A percentile compares a stretch with the other conserved stretches of the same genome.
Evolutionary conservation across 2,329 filamentous ascomycete species (phyloP).

Genomic region (Penicillium olsonii): DNA sequence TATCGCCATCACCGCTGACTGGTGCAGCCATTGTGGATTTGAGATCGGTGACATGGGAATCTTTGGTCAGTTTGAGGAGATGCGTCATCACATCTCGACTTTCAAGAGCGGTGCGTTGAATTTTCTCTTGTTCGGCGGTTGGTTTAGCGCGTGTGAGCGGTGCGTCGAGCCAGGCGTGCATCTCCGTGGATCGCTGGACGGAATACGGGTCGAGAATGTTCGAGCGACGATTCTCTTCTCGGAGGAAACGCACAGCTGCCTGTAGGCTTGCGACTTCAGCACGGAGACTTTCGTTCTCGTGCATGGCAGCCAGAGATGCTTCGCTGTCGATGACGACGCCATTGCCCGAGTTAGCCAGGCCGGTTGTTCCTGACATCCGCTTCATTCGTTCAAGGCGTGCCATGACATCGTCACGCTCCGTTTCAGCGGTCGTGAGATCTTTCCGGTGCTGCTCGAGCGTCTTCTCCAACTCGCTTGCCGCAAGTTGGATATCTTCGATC

Average conservation of each 20-base stretch:
- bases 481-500: slow-evolving; percentile 41
- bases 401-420: slow-evolving; percentile 45
- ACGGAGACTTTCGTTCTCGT: slow-evolving; percentile 46
- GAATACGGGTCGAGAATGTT: slow-evolving; percentile 46
- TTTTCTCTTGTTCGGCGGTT: slow-evolving; percentile 32
- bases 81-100: slow-evolving; percentile 45
- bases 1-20: slow-evolving; percentile 14
- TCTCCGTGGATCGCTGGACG: slow-evolving; percentile 40
- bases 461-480: slow-evolving; percentile 34
- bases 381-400: slow-evolving; percentile 46
- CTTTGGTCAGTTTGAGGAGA: slow-evolving; percentile 46
- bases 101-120: slow-evolving; percentile 40
- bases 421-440: slow-evolving; percentile 39
- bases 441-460: slow-evolving; percentile 38
- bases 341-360: slow-evolving; percentile 36
- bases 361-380: slow-evolving; percentile 40
- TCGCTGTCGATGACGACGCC: slow-evolving; percentile 41
- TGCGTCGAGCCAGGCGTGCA: slow-evolving; percentile 47
- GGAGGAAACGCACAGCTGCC: slow-evolving; percentile 49
- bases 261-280: slow-evolving; percentile 47
- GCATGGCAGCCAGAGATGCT: slow-evolving; percentile 42
- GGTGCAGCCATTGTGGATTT: slow-evolving; percentile 32
- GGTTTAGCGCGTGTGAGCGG: slow-evolving; percentile 34
- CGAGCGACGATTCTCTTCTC: slow-evolving; percentile 46
- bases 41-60: slow-evolving; percentile 42